phyloP scores from a whole-genome alignment of 306 rosid species.

The Dalbergia cochinchinensis region DNA sequence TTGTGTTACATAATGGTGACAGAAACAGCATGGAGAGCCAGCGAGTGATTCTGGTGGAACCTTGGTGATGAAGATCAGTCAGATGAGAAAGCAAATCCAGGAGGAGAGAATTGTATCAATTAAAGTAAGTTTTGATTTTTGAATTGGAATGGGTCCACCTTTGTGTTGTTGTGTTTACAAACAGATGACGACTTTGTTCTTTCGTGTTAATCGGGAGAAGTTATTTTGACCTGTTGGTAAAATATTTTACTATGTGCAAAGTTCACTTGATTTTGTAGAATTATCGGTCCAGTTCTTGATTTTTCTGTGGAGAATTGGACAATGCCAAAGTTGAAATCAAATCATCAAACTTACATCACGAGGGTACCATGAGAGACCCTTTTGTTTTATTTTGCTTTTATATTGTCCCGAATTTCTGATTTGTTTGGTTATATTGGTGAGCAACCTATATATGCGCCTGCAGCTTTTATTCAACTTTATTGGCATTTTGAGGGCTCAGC shows the following conservation, averaged over 20 bases:
- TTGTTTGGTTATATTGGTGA: neutral
- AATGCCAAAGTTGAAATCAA: neutral
- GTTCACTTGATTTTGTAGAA: neutral
- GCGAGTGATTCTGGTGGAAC: conserved; percentile 42
- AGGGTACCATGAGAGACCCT: conserved; percentile 5
- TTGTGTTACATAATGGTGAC: conserved; percentile 20
- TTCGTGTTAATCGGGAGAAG: neutral
- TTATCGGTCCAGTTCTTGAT: neutral
- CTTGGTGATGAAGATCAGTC: conserved; percentile 56
- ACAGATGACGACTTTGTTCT: neutral
- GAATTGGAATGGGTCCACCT: conserved; percentile 6
- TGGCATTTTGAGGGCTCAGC: neutral
- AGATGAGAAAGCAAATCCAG: conserved; percentile 61
- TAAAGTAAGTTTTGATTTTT: conserved; percentile 48
- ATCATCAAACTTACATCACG: neutral
- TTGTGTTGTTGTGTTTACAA: conserved; percentile 8
- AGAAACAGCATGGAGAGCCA: conserved; percentile 54
- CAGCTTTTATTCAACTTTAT: too few species aligned
- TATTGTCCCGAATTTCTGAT: neutral
- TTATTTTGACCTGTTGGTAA: conserved; percentile 10
- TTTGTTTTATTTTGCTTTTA: neutral
- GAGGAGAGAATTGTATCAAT: conserved; percentile 54
- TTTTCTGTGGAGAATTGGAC: neutral
- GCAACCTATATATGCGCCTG: neutral
- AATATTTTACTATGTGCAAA: neutral